These are phyloP conservation scores for Hemisphaericaspora nanyangensis DNA, from an alignment of 805 yeast species.

Conservation along the genomic window DNA sequence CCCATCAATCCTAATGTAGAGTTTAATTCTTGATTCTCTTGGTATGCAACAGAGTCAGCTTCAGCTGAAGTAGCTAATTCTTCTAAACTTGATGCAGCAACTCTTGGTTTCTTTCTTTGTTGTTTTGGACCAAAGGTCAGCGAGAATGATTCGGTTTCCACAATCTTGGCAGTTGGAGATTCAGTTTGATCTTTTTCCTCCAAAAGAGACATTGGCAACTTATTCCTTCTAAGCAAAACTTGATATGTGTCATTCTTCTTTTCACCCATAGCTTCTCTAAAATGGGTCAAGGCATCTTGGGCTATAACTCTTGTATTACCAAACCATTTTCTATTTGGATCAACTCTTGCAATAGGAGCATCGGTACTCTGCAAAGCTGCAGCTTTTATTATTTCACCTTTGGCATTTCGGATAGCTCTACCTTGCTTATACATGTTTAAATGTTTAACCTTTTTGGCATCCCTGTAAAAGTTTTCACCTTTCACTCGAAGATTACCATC, in stretches of 20 bases:
- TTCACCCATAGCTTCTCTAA: slow-evolving; percentile 90
- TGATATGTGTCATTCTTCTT: slow-evolving; percentile 79
- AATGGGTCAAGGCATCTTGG: slow-evolving; percentile 91
- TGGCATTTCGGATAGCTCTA: slow-evolving; percentile 77
- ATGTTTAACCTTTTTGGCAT: slow-evolving; percentile 87
- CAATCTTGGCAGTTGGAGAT: slow-evolving; percentile 72
- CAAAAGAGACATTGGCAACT: slow-evolving; percentile 89
- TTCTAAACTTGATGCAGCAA: slow-evolving; percentile 70
- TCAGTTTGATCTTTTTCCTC: slow-evolving; percentile 80
- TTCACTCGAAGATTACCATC: slow-evolving; percentile 92
- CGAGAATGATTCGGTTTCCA: slow-evolving; percentile 83
- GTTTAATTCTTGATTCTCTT: slow-evolving; percentile 73
- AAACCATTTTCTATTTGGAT: slow-evolving; percentile 96
- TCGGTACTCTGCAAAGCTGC: slow-evolving; percentile 87
- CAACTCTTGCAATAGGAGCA: slow-evolving; percentile 87
- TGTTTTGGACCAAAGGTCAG: slow-evolving; percentile 92
- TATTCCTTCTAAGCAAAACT: slow-evolving; percentile 82
- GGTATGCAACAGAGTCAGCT: slow-evolving; percentile 53
- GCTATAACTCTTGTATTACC: slow-evolving; percentile 97
- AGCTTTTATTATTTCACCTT: slow-evolving; percentile 83
- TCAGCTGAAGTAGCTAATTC: slow-evolving; percentile 65
- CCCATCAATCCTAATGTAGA: slow-evolving; percentile 82
- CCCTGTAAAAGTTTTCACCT: slow-evolving; percentile 95
- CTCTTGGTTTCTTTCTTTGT: slow-evolving; percentile 85
- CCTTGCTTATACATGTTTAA: slow-evolving; percentile 93